These are phyloP conservation scores for Trichoderma oligosporum DNA, from an alignment of 2,329 filamentous ascomycete species.

Conservation along the genomic window DNA sequence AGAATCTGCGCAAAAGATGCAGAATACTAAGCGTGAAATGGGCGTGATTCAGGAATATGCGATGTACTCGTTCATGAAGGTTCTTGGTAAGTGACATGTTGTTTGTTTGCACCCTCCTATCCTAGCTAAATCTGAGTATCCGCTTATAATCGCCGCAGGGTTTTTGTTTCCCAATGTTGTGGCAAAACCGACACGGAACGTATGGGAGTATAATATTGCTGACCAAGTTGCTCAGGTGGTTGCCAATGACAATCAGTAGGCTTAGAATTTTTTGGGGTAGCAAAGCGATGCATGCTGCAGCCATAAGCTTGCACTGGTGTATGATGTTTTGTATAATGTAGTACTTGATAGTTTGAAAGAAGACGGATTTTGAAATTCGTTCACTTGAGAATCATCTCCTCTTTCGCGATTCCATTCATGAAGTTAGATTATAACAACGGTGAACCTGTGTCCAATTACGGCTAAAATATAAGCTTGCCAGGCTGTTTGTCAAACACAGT, in stretches of 20 bases:
- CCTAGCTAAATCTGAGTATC: not conserved
- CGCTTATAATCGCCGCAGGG: constrained; percentile 12
- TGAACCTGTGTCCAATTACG: too few relatives aligned
- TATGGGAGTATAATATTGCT: constrained; percentile 23
- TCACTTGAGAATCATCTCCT: too few relatives aligned
- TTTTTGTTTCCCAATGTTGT: constrained; percentile 21
- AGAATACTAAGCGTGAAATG: constrained; percentile 24
- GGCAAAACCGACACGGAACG: constrained; percentile 11
- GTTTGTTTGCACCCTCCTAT: not conserved
- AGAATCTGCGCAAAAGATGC: constrained; percentile 16
- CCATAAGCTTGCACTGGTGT: too few relatives aligned
- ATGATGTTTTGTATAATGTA: too few relatives aligned
- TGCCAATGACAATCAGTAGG: not conserved
- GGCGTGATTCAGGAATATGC: constrained; percentile 20
- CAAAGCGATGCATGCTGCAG: not conserved
- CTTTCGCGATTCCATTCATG: too few relatives aligned
- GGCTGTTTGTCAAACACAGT: not conserved
- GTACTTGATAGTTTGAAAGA: too few relatives aligned
- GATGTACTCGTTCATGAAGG: constrained; percentile 24
- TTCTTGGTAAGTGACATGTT: constrained; percentile 20
- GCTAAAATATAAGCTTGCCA: constrained; percentile 7
- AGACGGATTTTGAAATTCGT: too few relatives aligned
- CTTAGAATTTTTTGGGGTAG: too few relatives aligned
- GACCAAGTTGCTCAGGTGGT: constrained; percentile 4
- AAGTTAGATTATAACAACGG: too few relatives aligned